Conservation (phyloP, 768 basidiomycete species). For the Serendipita sp. region DNA sequence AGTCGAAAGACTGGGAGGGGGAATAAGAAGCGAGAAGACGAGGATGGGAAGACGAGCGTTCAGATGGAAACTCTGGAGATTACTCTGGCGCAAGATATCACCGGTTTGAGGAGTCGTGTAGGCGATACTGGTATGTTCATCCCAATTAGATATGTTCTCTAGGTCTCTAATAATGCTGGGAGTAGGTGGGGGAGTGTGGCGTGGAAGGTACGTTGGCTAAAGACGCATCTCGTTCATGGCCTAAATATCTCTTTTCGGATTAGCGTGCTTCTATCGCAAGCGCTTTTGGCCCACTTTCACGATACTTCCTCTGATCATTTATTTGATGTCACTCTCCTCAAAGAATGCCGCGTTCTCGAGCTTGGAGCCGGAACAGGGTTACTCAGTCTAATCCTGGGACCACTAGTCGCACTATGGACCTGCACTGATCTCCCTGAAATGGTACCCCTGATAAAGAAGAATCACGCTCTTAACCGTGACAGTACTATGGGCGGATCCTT, state of each 20-base stretch:
- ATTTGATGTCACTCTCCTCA: conserved; percentile 29
- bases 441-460: conserved; percentile 56
- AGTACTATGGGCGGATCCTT: conserved; percentile 5
- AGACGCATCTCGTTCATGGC: neutral
- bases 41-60: conserved; percentile 12
- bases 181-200: conserved; percentile 60
- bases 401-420: conserved; percentile 46
- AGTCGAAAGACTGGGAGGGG: neutral
- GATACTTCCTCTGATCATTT: conserved; percentile 24
- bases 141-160: neutral
- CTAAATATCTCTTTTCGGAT: neutral
- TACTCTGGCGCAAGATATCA: conserved; percentile 53
- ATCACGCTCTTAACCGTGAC: conserved; percentile 35
- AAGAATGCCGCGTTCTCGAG: conserved; percentile 42
- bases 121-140: conserved; percentile 47
- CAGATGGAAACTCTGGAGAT: conserved; percentile 24
- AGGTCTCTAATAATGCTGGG: neutral
- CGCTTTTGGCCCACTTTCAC: conserved; percentile 41
- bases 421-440: conserved; percentile 49
- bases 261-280: conserved; percentile 54
- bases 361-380: conserved; percentile 68
- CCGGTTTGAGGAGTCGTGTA: conserved; percentile 49
- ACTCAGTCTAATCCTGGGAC: conserved; percentile 42
- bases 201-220: conserved; percentile 40
- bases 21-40: neutral